Base-by-base conservation (phyloP, 192 early-diverging fungal species). In the Geosiphon pyriformis region DNA sequence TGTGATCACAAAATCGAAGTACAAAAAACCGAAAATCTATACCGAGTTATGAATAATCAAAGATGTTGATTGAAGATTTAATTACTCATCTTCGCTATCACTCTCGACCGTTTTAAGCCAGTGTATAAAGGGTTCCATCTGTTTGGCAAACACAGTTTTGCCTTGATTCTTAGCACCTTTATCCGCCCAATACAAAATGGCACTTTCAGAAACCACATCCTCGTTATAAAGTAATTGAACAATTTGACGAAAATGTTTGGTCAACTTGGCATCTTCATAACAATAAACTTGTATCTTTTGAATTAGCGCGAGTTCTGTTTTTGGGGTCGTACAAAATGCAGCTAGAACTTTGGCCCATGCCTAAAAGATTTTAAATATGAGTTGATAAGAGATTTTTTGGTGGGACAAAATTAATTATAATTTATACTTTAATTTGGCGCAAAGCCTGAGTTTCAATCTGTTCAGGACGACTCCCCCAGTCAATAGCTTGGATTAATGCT, bases 101-200 rank as follows among this genome's bases (percentile, higher is more conserved):
- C 81, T 80, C 34, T 89, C 87, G 42, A 84, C 87, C 31, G 80
- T 85, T 70, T 83, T 80, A 52, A 97, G 82, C 85, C 88, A 94
- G 50, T 81, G 76, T 49, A 95, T 83, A 68, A 97, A 92, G 3
- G 89, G 83, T 73, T 93, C 92, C 79, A 94, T 90, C 81, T 96
- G 94, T 85, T 96, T 95, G 71, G 93, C 74, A 67, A 98, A 94
- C 51, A 88, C 80, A 20, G 88, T 87, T 77, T 95, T 95, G 60
- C 95, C 94, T 70, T 91, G 88, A 31, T 89, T 73, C 62, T 85
- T 86, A 50, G 88, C 88, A 31, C 93, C 95, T 83, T 94, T 98
- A 69, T 92, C 87, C 23, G 78, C 82, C 95, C 95, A 98, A 79
- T 94, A 98, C 26, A 96, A 73, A 65, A 98, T 91, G 37, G 94